phyloP scores from a whole-genome alignment of 2,329 filamentous ascomycete species.

The Fusarium cyanostomum region DNA sequence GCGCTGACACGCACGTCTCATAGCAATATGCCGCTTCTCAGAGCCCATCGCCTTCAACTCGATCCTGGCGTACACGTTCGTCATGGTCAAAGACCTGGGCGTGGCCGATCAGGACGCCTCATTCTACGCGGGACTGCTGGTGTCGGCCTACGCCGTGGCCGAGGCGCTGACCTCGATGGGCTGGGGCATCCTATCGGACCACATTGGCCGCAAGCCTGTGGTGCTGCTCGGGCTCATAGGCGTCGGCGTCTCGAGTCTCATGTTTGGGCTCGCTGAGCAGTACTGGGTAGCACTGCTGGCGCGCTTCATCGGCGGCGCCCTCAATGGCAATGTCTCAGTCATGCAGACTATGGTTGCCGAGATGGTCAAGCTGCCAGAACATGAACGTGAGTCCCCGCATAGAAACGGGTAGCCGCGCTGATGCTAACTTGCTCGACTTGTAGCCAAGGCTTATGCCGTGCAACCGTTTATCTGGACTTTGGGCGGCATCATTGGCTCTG shows the following conservation, averaged over 20 bases:
- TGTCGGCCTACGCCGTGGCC: slow-evolving; percentile 86
- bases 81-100: slow-evolving; percentile 84
- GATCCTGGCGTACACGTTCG: slow-evolving; percentile 87
- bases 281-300: slow-evolving; percentile 83
- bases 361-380: slow-evolving; percentile 89
- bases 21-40: slow-evolving; percentile 60
- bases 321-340: slow-evolving; percentile 91
- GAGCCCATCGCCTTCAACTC: slow-evolving; percentile 95
- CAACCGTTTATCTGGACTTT: slow-evolving; percentile 89
- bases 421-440: background rate
- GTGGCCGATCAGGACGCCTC: slow-evolving; percentile 76
- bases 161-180: slow-evolving; percentile 85
- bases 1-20: background rate
- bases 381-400: slow-evolving; percentile 62
- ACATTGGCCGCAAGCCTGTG: slow-evolving; percentile 73
- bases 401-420: rapidly evolving
- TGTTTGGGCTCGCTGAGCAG: slow-evolving; percentile 83
- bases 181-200: slow-evolving; percentile 63
- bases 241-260: slow-evolving; percentile 78
- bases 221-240: slow-evolving; percentile 78
- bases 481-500: slow-evolving; percentile 87
- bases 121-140: slow-evolving; percentile 85
- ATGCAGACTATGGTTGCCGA: slow-evolving; percentile 91
- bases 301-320: slow-evolving; percentile 83
- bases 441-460: slow-evolving; percentile 78